Evolutionary conservation across 179 eudicot species (phyloP), one percentile per base, ranked within the genome.

Genomic region (Spinacia oleracea): DNA sequence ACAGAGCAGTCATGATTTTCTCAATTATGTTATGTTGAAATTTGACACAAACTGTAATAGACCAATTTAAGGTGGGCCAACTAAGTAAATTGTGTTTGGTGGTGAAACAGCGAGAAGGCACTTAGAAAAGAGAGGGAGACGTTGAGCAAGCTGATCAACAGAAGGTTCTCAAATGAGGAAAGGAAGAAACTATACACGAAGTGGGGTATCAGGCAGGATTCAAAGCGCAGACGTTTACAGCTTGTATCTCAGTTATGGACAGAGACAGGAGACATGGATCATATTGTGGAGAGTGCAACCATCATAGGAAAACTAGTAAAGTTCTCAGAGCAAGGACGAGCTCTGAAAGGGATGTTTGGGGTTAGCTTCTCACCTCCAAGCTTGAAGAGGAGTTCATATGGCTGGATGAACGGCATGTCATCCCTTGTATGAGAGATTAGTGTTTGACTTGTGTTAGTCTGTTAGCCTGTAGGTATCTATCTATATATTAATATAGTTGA

Each of bases 341-440:
- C 87, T 1, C 78, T 91, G 12, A 91, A 90, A 87, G 97, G 91
- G 72, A 88, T 89, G 90, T 89, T 91, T 55, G 94, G 94, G 63
- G 89, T 95, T 48, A 93, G 92, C 85, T 86, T 93, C 76, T 75
- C 90, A 9, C 88, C 91, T 29, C 92, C 88, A 21, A 78, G 80
- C 74, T 70, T 76, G 56, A 86, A 82, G 74, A 77, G 92, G 65
- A 77, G 81, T 80, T 84, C 90, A 31, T 88, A 80, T 62, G 80
- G 91, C 48, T 85, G 92, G 83, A 86, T 79, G 51, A 86, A 84
- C 74, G 75, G 88, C 72, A 79, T 83, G 77, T 23, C 87, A 81
- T 78, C 86, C 83, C 76, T 80, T 72, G 58, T 53, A 18, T 53
- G 58, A 53, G 58, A 12, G 12, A 1, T 48, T 48, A 53, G 58